Evolutionary conservation across 2,329 filamentous ascomycete species (phyloP).

Genomic region (Trichophyton schoenleinii): DNA sequence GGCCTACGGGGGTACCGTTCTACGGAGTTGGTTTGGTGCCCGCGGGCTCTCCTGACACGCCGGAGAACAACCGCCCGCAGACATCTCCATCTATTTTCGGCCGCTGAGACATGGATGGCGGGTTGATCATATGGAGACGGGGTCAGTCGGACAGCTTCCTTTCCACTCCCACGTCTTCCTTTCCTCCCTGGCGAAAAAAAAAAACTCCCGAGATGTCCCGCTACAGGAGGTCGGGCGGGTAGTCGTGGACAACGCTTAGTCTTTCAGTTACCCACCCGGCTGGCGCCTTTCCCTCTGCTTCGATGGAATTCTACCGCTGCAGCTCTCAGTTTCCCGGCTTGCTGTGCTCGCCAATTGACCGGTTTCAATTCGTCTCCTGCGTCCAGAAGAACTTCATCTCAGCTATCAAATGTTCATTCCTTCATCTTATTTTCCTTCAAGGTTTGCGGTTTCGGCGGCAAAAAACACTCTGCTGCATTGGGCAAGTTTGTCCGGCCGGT

Average conservation of each 20-base stretch:
- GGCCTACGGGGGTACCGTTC: no score
- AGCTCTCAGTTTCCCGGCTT: not conserved
- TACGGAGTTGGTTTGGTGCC: not conserved
- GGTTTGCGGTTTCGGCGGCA: not conserved
- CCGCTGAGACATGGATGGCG: not conserved
- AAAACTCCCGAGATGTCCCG: conserved; percentile 1
- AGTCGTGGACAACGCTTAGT: not conserved
- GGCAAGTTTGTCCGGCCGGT: not conserved
- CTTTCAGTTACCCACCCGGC: not conserved
- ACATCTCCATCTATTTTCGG: not conserved
- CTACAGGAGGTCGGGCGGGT: not conserved
- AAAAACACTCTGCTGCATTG: conserved; percentile 3
- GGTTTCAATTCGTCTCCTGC: not conserved
- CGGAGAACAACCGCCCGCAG: not conserved
- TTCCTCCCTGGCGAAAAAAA: not conserved
- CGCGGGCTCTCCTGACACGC: not conserved
- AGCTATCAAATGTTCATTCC: no score
- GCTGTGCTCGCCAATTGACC: not conserved
- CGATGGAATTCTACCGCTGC: not conserved
- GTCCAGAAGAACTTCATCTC: no score
- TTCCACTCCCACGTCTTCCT: not conserved
- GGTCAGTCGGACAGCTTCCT: not conserved
- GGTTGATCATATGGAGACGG: not conserved
- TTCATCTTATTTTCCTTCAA: not conserved
- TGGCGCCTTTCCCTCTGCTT: not conserved